Conservation (phyloP, 495 filamentous ascomycete species). For the Cladorrhinum samala region DNA sequence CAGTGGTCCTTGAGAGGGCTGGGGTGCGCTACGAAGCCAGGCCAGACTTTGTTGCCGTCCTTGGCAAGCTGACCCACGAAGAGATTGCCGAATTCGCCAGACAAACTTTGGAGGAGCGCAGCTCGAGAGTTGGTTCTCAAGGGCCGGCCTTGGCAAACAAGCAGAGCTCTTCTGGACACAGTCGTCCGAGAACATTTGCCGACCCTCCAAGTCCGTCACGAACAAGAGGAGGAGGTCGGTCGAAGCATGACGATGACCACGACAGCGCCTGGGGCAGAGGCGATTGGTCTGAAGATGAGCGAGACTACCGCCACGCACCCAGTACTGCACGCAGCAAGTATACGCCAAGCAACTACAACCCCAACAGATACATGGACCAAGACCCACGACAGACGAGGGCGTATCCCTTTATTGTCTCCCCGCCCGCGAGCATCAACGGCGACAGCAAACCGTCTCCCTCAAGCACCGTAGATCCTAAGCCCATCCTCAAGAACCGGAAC, state of each 20-base stretch:
- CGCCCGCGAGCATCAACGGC: slow-evolving; percentile 27
- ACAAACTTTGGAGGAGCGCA: slow-evolving; percentile 51
- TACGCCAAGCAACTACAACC: slow-evolving; percentile 5
- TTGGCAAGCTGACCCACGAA: slow-evolving; percentile 54
- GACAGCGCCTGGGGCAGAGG: slow-evolving; percentile 20
- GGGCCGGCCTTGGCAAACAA: slow-evolving; percentile 2
- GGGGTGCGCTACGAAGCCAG: slow-evolving; percentile 64
- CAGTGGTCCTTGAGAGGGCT: slow-evolving; percentile 57
- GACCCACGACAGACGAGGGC: slow-evolving; percentile 20
- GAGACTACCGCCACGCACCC: slow-evolving; percentile 1
- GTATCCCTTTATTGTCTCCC: slow-evolving; percentile 39
- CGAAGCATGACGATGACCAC: slow-evolving; percentile 14
- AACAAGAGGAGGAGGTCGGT: neutral
- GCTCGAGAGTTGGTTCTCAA: slow-evolving; percentile 20
- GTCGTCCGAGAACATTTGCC: neutral
- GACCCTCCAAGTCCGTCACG: neutral
- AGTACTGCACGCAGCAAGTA: slow-evolving; percentile 5
- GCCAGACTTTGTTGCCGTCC: slow-evolving; percentile 59
- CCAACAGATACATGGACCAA: slow-evolving; percentile 16
- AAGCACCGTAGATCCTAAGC: slow-evolving; percentile 38
- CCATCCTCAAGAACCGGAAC: slow-evolving; percentile 48
- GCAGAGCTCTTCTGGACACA: neutral
- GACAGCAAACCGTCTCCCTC: slow-evolving; percentile 29
- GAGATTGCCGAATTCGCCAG: slow-evolving; percentile 56
- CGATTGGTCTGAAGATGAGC: slow-evolving; percentile 22